Base-by-base conservation (phyloP, 2,329 filamentous ascomycete species). In the Fusarium foetens region DNA sequence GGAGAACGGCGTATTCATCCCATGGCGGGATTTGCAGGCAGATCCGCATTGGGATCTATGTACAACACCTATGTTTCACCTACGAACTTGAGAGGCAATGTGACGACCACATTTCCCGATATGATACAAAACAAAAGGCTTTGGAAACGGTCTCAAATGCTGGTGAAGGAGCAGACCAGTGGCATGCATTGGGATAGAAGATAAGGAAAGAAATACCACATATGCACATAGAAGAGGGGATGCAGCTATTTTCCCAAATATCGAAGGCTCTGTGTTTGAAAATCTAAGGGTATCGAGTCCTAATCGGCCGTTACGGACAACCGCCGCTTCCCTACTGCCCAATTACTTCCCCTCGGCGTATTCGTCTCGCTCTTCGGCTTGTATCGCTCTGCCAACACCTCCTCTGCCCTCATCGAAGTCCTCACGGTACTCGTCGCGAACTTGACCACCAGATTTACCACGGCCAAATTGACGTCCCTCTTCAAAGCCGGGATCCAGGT, bases 401-500 rank as follows among this genome's bases (percentile, higher is more conserved):
- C 96, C 96, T 76, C 96, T 89, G 21, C 96, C 96, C 68, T 97
- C 95, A 80, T 99, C 96, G 80, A 92, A 99, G 84, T 99, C 96
- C 81, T 98, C 94, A 49, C 96, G 90, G 83, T 98, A 99, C 85
- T 99, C 97, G 81, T 99, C 96, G 73, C 96, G 91, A 70, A 99
- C 96, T 84, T 99, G 96, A 8, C 96, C 96, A 66, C 96, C 96
- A 68, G 94, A 97, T 86, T 97, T 97, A 78, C 95, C 95, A 58
- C 95, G 91, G 70, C 94, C 96, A 81, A 98, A 99, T 84, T 99
- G 96, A 68, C 96, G 90, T 11, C 96, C 96, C 85, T 99, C 96
- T 75, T 95, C 91, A 76, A 99, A 99, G 5, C 96, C 96, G 36
- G 97, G 95, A 79, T 99, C 96, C 53, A 98, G 83, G 84, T 99